Evolutionary conservation across 176 grass and related monocot genomes (phyloP), one percentile per base, ranked within the genome.

Genomic region (Carex cristatella): DNA sequence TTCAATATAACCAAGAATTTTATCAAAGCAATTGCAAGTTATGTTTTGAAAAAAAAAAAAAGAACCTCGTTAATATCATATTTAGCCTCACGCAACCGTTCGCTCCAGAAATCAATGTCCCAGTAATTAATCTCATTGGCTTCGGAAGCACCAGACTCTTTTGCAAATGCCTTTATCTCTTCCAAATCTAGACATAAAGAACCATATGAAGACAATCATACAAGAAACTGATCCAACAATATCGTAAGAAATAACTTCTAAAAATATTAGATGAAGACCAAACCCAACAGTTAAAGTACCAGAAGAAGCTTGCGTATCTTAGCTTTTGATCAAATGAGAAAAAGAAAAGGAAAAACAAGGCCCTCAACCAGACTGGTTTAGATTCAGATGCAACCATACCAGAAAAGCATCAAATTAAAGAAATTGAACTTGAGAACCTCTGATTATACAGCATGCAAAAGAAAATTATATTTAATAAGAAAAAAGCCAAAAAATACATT

Each of bases 1-100:
- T 49, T 49, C 48, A 49, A 10, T 49, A 49, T 49, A 49, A 49
- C 48, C 48, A 49, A 49, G 48, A 2, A 49, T 49, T 49, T 49
- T 49, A 49, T 46, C 48, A 49, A 49, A 49, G 9, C 48, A 49
- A 49, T 49, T 49, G 48, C 48, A 49, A 49, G 48, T 49, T 49
- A 49, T 37, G 16, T 4, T 18, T 18, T 60, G 3, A 19, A 61
- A 61, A 86, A 23, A 23, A n/a, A 23, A 83, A 44, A 83, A 44
- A 38, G 51, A 86, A 92, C 94, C 94, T 97, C 94, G 69, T 97
- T 92, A 66, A 97, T 97, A 77, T 97, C 91, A 86, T 92, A 97
- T 87, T 94, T 97, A 62, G 94, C 85, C 79, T 97, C 94, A 73
- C 91, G 73, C 44, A 97, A 84, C 37, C 94, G 88, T 86, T 97